phyloP scores from a whole-genome alignment of 306 rosid species.

The Begonia fuchsioides region DNA sequence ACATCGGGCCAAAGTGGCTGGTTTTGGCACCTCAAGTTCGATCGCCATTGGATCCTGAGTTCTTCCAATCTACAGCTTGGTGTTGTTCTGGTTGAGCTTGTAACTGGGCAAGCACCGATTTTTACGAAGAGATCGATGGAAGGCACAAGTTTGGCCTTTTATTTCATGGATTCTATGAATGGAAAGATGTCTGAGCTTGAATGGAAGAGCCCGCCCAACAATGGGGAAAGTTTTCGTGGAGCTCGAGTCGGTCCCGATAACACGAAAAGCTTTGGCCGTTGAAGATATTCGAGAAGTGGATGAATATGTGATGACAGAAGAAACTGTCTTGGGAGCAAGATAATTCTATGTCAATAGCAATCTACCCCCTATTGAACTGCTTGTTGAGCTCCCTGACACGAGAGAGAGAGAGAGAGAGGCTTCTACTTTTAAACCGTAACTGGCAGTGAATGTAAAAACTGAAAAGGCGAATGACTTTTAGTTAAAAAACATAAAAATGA shows the following conservation, averaged over 20 bases:
- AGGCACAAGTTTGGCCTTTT: conserved; percentile 23
- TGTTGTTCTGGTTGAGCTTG: conserved; percentile 38
- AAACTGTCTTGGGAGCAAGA: not conserved
- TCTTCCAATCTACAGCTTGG: conserved; percentile 47
- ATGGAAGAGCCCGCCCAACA: conserved; percentile 37
- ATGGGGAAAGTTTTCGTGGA: conserved; percentile 37
- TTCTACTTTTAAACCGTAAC: too few species aligned
- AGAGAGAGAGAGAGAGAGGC: too few species aligned
- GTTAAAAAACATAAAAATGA: too few species aligned
- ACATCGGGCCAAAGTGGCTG: conserved; percentile 17
- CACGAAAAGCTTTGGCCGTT: not conserved
- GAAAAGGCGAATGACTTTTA: too few species aligned
- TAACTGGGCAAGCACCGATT: conserved; percentile 30
- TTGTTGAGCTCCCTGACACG: too few species aligned
- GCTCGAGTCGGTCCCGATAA: conserved; percentile 18
- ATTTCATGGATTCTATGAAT: conserved; percentile 24
- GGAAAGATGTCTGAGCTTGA: conserved; percentile 37
- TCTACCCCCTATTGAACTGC: too few species aligned
- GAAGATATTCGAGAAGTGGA: not conserved
- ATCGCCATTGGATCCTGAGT: conserved; percentile 48
- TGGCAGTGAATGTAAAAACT: too few species aligned
- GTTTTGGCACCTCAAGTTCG: conserved; percentile 45
- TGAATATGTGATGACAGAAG: not conserved
- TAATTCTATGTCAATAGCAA: not conserved
- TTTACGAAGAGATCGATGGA: conserved; percentile 14